phyloP scores from a whole-genome alignment of 2,329 filamentous ascomycete species.

The Hymenoscyphus fraxineus region DNA sequence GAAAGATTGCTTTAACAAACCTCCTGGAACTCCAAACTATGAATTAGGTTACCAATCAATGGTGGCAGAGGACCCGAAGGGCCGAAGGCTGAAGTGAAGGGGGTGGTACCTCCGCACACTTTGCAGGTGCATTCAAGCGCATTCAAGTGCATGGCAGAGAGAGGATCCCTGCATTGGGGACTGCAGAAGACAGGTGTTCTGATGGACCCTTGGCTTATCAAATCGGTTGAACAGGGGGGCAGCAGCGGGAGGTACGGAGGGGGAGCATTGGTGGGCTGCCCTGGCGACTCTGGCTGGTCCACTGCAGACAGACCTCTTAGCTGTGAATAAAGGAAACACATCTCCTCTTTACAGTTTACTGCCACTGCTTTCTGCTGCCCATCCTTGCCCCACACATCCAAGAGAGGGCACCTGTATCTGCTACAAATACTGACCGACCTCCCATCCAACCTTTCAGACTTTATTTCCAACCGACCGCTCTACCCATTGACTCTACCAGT shows the following conservation, averaged over 20 bases:
- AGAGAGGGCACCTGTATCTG: slow-evolving; percentile 10
- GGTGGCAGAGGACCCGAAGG: background rate
- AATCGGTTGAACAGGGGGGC: background rate
- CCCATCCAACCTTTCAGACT: slow-evolving; percentile 6
- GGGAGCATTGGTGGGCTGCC: background rate
- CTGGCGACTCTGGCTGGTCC: too few species aligned
- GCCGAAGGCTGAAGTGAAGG: background rate
- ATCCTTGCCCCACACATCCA: background rate
- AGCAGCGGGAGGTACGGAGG: background rate
- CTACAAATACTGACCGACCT: slow-evolving; percentile 3
- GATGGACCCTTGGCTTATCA: slow-evolving; percentile 12
- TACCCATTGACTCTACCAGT: slow-evolving; percentile 3
- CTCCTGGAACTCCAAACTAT: background rate
- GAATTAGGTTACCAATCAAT: background rate
- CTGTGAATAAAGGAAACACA: slow-evolving; percentile 27
- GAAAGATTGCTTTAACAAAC: background rate
- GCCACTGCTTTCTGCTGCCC: slow-evolving; percentile 8
- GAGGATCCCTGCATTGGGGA: slow-evolving; percentile 12
- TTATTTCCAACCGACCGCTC: slow-evolving; percentile 4
- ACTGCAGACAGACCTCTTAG: background rate
- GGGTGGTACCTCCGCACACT: background rate
- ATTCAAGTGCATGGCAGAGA: too few species aligned
- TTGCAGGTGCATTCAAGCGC: background rate
- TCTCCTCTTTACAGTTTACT: slow-evolving; percentile 21
- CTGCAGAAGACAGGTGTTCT: slow-evolving; percentile 20